Percentiles rank a stretch among this genome's conserved stretches.
Evolutionary conservation across 257 asterid genomes (phyloP).

Genomic region (Nicotiana noctiflora): DNA sequence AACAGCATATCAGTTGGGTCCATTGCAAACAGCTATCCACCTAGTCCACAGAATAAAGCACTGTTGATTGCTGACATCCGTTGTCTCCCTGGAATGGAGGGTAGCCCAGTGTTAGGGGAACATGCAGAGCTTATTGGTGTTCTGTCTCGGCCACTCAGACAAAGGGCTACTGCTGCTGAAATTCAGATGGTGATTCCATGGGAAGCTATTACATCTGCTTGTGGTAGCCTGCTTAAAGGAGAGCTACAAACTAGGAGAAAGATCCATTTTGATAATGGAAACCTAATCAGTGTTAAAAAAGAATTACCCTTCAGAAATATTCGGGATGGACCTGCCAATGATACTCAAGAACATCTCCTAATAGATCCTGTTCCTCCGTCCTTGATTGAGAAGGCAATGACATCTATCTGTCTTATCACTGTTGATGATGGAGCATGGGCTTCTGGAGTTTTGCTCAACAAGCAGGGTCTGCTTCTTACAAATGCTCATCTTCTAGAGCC

Average conservation of each 20-base stretch:
- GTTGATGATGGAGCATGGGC: slow-evolving; percentile 97
- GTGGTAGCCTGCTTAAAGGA: slow-evolving; percentile 52
- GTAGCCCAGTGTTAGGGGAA: slow-evolving; percentile 88
- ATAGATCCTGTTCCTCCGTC: slow-evolving; percentile 32
- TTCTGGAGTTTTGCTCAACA: slow-evolving; percentile 84
- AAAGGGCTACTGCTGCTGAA: slow-evolving; percentile 80
- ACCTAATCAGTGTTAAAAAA: slow-evolving; percentile 29
- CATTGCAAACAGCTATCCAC: slow-evolving; percentile 77
- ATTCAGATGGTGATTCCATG: slow-evolving; percentile 99
- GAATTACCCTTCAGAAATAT: slow-evolving; percentile 10
- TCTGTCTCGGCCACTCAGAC: slow-evolving; percentile 79
- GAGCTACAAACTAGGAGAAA: slow-evolving; percentile 36
- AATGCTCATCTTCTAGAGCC: slow-evolving; percentile 98
- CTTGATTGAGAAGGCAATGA: slow-evolving; percentile 69
- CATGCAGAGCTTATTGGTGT: slow-evolving; percentile 65
- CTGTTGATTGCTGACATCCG: slow-evolving; percentile 90
- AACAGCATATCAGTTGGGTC: slow-evolving; percentile 96
- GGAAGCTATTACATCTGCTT: slow-evolving; percentile 83
- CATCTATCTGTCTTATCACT: slow-evolving; percentile 83
- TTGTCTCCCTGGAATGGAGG: slow-evolving; percentile 99
- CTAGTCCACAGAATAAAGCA: slow-evolving; percentile 49
- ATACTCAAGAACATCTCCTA: slow-evolving; percentile 23
- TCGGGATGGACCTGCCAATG: slow-evolving; percentile 25
- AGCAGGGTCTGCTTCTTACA: slow-evolving; percentile 85
- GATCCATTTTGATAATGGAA: slow-evolving; percentile 26